These are phyloP conservation scores for Candida glaebosa DNA, from an alignment of 805 yeast genomes.

Conservation along the genomic window DNA sequence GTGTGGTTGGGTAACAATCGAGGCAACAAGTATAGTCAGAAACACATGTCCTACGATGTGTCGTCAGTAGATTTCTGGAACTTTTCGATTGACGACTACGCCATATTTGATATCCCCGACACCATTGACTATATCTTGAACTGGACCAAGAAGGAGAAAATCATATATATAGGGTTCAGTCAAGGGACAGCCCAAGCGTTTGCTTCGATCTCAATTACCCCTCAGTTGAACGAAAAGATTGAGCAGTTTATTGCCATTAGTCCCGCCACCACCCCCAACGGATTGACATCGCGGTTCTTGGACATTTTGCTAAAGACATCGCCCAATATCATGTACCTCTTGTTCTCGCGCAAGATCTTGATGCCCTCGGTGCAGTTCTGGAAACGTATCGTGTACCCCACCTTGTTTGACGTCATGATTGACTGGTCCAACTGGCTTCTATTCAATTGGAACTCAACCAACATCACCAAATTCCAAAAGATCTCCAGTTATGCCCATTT, in stretches of 20 bases:
- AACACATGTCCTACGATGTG: constrained; percentile 47
- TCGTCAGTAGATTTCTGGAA: constrained; percentile 69
- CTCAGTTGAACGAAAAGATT: constrained; percentile 54
- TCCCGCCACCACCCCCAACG: constrained; percentile 92
- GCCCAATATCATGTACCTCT: constrained; percentile 63
- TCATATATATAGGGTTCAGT: constrained; percentile 82
- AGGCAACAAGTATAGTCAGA: constrained; percentile 80
- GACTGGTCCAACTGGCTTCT: constrained; percentile 65
- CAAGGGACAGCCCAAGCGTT: constrained; percentile 95
- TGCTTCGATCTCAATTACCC: constrained; percentile 70
- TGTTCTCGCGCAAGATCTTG: constrained; percentile 73
- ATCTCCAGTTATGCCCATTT: constrained; percentile 79
- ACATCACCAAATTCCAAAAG: constrained; percentile 74
- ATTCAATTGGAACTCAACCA: constrained; percentile 75
- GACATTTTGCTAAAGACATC: constrained; percentile 73
- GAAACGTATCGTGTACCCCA: constrained; percentile 75
- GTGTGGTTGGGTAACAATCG: constrained; percentile 76
- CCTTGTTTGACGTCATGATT: constrained; percentile 65
- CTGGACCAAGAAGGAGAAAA: constrained; percentile 34
- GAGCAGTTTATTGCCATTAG: constrained; percentile 74
- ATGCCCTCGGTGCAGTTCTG: constrained; percentile 78
- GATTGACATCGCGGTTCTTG: constrained; percentile 70
- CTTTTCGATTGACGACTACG: constrained; percentile 88
- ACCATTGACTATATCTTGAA: constrained; percentile 69
- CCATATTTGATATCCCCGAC: constrained; percentile 84